phyloP scores from a whole-genome alignment of 306 rosid species.

The Inga oerstediana region DNA sequence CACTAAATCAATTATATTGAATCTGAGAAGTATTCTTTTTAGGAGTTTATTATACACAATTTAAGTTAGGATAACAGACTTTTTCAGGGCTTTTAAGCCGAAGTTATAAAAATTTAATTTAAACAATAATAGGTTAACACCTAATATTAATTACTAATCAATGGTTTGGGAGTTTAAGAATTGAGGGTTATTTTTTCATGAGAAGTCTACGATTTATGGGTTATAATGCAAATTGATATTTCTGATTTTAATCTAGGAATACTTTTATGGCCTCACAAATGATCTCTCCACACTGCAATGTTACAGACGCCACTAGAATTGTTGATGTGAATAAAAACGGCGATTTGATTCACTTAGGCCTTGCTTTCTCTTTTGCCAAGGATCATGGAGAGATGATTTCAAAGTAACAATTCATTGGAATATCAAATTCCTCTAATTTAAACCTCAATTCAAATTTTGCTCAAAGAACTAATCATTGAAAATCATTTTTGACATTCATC shows the following conservation, averaged over 20 bases:
- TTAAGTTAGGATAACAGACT: too few relatives aligned
- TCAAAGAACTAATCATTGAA: neutral
- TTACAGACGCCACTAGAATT: slow-evolving; percentile 82
- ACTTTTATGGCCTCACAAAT: slow-evolving; percentile 63
- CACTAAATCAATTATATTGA: neutral
- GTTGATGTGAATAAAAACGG: slow-evolving; percentile 74
- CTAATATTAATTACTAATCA: too few relatives aligned
- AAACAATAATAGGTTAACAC: too few relatives aligned
- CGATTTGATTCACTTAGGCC: slow-evolving; percentile 78
- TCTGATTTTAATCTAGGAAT: slow-evolving; percentile 53
- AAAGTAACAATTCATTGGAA: slow-evolving; percentile 52
- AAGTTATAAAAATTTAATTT: too few relatives aligned
- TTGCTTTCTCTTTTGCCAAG: slow-evolving; percentile 87
- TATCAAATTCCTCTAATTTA: slow-evolving; percentile 1
- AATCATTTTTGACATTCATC: slow-evolving; percentile 15
- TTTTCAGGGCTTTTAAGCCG: too few relatives aligned
- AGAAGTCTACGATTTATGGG: neutral
- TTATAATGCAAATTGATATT: slow-evolving; percentile 17
- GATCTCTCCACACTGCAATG: too few relatives aligned
- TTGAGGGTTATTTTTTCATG: too few relatives aligned
- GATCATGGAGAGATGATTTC: slow-evolving; percentile 91
- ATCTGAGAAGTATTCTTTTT: neutral
- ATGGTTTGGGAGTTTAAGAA: too few relatives aligned
- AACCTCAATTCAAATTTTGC: neutral
- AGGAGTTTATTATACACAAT: neutral